Base-by-base conservation (phyloP, 805 yeast species). In the Dipodascopsis uninucleata region DNA sequence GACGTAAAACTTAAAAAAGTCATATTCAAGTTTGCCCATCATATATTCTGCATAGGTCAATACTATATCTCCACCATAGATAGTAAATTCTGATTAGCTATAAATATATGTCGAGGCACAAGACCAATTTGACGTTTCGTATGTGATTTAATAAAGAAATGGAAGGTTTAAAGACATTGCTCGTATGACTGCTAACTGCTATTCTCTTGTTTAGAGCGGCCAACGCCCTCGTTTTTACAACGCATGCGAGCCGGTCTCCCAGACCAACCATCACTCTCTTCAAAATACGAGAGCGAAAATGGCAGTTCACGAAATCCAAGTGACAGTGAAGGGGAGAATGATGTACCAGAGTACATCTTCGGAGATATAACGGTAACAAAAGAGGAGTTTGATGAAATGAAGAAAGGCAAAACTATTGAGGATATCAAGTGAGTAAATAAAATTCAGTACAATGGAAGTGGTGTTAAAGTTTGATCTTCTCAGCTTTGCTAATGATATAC, bases 151-250 rank as follows among this genome's bases (percentile, higher is more conserved):
- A n/a, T n/a, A n/a, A n/a, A n/a, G n/a, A n/a, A n/a, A n/a, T n/a
- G n/a, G n/a, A n/a, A n/a, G n/a, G n/a, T n/a, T n/a, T n/a, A n/a
- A n/a, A n/a, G n/a, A n/a, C n/a, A n/a, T n/a, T n/a, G n/a, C n/a
- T n/a, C n/a, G n/a, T n/a, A n/a, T n/a, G n/a, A n/a, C n/a, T n/a
- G n/a, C n/a, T n/a, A n/a, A n/a, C n/a, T n/a, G n/a, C n/a, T n/a
- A n/a, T n/a, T n/a, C n/a, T n/a, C n/a, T n/a, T n/a, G n/a, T 34
- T 6, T 17, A 34, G 37, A 18, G 6, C 28, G 16, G 10, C 43
- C 21, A n/a, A 47, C 49, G 4, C 53, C 53, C 2, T 31, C 47
- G 18, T 49, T 49, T 26, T 39, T 49, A 20, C 50, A 35, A 24
- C 26, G 45, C 6, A 32, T 49, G 17, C 45, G 40, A 2, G 53